These are phyloP conservation scores for Elsinoe arachidis DNA, from an alignment of 2,329 filamentous ascomycete species.

Conservation along the genomic window DNA sequence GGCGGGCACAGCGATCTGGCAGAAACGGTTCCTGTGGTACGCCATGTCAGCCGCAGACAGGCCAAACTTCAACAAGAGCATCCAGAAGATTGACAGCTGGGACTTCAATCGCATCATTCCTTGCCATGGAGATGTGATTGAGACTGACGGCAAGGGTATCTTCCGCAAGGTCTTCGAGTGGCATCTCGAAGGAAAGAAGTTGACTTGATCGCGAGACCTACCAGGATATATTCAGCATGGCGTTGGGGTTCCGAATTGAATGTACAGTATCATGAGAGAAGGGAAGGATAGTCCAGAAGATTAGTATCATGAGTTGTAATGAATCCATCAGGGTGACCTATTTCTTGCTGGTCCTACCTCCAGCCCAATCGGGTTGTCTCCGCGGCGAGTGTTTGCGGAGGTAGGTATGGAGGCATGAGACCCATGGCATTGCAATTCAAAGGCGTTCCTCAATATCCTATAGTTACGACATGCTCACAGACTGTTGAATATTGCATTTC, in stretches of 20 bases:
- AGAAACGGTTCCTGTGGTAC: slow-evolving; percentile 81
- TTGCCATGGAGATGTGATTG: slow-evolving; percentile 87
- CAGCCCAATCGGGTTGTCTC: not conserved
- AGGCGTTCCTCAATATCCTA: no score
- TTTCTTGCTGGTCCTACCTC: not conserved
- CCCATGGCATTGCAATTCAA: no score
- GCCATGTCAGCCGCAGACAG: slow-evolving; percentile 53
- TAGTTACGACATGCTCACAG: no score
- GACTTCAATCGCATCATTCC: slow-evolving; percentile 79
- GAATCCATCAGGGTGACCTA: slow-evolving; percentile 4
- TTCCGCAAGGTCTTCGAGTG: slow-evolving; percentile 75
- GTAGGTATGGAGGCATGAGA: not conserved
- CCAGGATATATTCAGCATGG: not conserved
- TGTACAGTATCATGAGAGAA: not conserved
- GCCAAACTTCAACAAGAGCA: slow-evolving; percentile 58
- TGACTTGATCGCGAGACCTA: slow-evolving; percentile 15
- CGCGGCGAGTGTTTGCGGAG: not conserved
- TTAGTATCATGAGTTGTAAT: not conserved
- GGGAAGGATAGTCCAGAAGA: not conserved
- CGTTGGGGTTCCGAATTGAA: not conserved
- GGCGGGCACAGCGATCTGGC: slow-evolving; percentile 56
- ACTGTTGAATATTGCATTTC: no score
- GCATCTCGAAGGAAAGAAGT: slow-evolving; percentile 51
- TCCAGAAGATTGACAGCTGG: slow-evolving; percentile 65
- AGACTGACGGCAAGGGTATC: slow-evolving; percentile 62